Conservation (phyloP, 768 basidiomycete species). For the Trametes cinnabarina region DNA sequence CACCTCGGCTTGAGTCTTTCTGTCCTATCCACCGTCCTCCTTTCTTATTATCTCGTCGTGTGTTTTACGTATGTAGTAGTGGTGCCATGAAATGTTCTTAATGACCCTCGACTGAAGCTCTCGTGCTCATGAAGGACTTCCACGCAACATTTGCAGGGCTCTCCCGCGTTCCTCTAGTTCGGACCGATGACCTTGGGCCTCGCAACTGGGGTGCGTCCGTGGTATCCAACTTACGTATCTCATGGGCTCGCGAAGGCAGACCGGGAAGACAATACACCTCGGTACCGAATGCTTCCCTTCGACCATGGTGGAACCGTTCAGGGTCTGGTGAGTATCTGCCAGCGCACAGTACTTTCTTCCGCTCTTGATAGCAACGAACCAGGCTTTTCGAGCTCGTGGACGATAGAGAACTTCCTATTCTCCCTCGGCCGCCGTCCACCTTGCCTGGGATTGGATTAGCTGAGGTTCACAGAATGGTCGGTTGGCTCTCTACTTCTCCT, state of each 20-base stretch:
- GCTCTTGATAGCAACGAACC: neutral
- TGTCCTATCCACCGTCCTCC: neutral
- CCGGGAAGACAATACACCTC: neutral
- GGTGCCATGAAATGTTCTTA: conserved; percentile 12
- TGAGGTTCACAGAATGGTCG: too few species aligned
- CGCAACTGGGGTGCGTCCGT: neutral
- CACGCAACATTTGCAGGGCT: too few species aligned
- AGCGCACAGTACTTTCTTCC: too few species aligned
- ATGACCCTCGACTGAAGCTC: neutral
- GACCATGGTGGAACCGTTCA: neutral
- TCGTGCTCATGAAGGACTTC: too few species aligned
- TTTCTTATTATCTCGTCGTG: conserved; percentile 7
- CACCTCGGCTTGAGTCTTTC: neutral
- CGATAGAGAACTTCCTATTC: too few species aligned
- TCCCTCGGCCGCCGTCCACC: too few species aligned
- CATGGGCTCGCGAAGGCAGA: neutral
- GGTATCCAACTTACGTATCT: neutral
- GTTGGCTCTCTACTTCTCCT: too few species aligned
- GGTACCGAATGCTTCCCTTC: neutral
- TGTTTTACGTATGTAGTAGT: conserved; percentile 22
- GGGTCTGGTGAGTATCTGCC: too few species aligned
- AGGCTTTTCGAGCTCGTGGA: neutral
- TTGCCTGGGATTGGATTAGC: too few species aligned
- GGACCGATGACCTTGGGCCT: neutral
- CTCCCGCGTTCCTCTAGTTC: neutral